Evolutionary conservation across 2,329 filamentous ascomycete species (phyloP), one percentile per base, ranked within the genome.

Genomic region (Phialophora expanda): DNA sequence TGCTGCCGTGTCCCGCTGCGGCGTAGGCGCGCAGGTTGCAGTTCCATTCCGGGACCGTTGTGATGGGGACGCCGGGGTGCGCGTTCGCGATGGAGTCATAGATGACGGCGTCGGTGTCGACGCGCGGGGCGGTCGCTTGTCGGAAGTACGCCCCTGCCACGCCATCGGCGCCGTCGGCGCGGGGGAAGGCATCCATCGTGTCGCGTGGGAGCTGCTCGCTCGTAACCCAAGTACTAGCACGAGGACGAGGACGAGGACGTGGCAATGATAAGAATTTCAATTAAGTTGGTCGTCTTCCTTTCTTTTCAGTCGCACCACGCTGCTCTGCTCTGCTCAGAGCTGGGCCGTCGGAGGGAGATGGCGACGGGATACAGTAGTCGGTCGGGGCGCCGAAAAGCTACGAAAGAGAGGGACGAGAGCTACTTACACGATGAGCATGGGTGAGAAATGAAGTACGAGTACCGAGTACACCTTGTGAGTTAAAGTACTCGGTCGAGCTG

Each of bases 1-100:
- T 60, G 8, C 56, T 44, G 30, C 80, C 80, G 68, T 75, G 74
- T 9, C 80, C 80, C 4, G 80, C 76, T 0, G 74, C 74, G 5
- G 80, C 79, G 63, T 82, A 83, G 46, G 76, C 72, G 26, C 78
- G 75, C 12, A 82, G 72, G 28, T 76, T 76, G 61, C 75, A 71
- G 63, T 79, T 81, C 62, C 22, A 46, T 1, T 68, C 69, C 3
- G 80, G 79, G 9, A 80, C 72, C n/a, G 73, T 71, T 3, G 70
- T 73, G 20, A 73, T 59, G 17, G 64, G 55, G 1, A 69, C 54
- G 4, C 60, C 65, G 2, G 71, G 68, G 60, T 73, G 66, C 17
- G 50, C 44, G n/a, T 46, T 51, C 26, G 66, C 53, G 46, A 73
- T 66, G 44, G 62, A 51, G 28, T 62, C 53, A 28, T 70, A 62